A percentile compares a stretch with the other conserved stretches of the same genome.
phyloP scores from a whole-genome alignment of 176 grass and related monocot species.

The Paspalum vaginatum region DNA sequence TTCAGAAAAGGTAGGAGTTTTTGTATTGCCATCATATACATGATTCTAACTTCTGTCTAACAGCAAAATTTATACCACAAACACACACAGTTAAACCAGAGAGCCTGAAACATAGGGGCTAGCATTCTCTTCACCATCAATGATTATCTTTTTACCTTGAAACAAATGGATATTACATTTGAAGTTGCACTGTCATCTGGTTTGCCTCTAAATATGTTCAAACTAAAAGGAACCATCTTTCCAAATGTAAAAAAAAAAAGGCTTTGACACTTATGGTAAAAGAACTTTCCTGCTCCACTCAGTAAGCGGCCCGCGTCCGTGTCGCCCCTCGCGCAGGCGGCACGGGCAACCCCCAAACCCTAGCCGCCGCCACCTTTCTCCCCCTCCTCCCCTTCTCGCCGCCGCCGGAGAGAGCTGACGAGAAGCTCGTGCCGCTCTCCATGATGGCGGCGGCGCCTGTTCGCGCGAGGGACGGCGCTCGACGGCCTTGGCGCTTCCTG shows the following conservation, averaged over 20 bases:
- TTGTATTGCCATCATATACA: conserved; percentile 29
- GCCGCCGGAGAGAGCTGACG: too few species aligned
- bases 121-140: background rate
- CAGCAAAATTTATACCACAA: conserved; percentile 20
- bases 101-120: background rate
- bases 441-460: too few species aligned
- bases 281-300: too few species aligned
- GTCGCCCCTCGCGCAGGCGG: too few species aligned
- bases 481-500: too few species aligned
- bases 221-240: background rate
- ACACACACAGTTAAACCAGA: background rate
- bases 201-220: background rate
- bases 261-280: background rate
- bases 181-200: background rate
- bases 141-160: background rate
- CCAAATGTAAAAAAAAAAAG: conserved; percentile 14
- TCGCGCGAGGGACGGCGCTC: too few species aligned
- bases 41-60: conserved; percentile 32
- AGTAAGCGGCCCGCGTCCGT: too few species aligned
- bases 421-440: too few species aligned
- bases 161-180: conserved; percentile 14
- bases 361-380: too few species aligned
- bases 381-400: too few species aligned
- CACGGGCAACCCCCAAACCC: too few species aligned
- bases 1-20: conserved; percentile 34